phyloP scores from a whole-genome alignment of 768 basidiomycete genomes.

The Pleurotus djamor region DNA sequence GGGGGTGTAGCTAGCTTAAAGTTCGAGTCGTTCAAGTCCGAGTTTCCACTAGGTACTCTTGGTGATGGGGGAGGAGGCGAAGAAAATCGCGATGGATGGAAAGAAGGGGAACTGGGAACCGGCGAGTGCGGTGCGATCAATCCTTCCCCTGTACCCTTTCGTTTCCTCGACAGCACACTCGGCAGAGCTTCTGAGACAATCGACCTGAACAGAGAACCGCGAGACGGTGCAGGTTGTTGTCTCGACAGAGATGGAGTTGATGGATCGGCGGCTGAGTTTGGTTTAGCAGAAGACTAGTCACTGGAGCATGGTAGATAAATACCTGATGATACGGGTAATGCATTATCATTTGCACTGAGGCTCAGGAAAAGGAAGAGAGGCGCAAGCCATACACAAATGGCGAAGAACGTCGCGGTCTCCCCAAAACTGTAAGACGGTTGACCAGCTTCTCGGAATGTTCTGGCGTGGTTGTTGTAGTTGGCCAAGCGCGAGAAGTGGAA shows the following conservation, averaged over 20 bases:
- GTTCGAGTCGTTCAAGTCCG: conserved; percentile 14
- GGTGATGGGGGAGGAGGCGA: conserved; percentile 29
- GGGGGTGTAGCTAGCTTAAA: conserved; percentile 44
- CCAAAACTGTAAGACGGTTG: conserved; percentile 40
- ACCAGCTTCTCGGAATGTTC: conserved; percentile 40
- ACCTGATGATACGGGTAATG: conserved; percentile 75
- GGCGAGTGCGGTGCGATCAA: conserved; percentile 68
- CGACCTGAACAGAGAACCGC: conserved; percentile 68
- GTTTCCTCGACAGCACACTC: conserved; percentile 35
- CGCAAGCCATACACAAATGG: conserved; percentile 81
- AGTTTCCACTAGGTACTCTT: conserved; percentile 9
- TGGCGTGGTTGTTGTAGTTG: conserved; percentile 56
- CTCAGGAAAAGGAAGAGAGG: conserved; percentile 96
- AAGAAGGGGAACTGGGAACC: conserved; percentile 1
- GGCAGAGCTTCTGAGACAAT: conserved; percentile 51
- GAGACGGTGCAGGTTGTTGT: conserved; percentile 20
- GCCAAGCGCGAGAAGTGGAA: conserved; percentile 83
- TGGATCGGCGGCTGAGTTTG: conserved; percentile 25
- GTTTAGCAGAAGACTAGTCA: background rate
- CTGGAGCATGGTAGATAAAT: background rate
- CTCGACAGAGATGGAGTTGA: conserved; percentile 34
- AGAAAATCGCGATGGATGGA: conserved; percentile 12
- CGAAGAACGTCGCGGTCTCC: conserved; percentile 84
- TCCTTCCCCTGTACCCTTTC: conserved; percentile 59
- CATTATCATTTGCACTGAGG: conserved; percentile 95